Evolutionary conservation across 2,329 filamentous ascomycete species (phyloP).

Genomic region (Claviceps maximensis): DNA sequence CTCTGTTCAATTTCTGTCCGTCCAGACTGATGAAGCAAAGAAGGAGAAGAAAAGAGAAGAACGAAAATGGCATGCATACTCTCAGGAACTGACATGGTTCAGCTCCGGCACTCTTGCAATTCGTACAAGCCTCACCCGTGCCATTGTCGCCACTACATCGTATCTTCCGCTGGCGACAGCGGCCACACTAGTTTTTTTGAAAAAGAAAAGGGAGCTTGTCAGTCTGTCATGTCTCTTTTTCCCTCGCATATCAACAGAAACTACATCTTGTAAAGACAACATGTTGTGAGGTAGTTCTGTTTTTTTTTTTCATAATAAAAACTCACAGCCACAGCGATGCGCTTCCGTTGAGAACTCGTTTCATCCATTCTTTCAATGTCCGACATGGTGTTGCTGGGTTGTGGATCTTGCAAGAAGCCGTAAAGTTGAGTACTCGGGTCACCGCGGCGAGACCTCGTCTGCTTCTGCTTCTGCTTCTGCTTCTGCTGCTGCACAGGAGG

Average conservation of each 20-base stretch:
- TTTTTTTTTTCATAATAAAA: no score
- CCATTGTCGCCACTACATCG: slow-evolving; percentile 79
- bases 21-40: not conserved
- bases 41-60: no score
- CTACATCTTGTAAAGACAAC: no score
- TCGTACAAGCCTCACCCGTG: slow-evolving; percentile 64
- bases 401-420: not conserved
- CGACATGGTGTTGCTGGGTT: not conserved
- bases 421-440: not conserved
- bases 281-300: no score
- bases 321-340: slow-evolving; percentile 47
- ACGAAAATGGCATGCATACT: slow-evolving; percentile 32
- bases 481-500: not conserved
- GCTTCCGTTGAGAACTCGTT: slow-evolving; percentile 35
- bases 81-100: slow-evolving; percentile 68
- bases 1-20: not conserved
- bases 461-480: no score
- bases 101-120: slow-evolving; percentile 63
- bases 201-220: not conserved
- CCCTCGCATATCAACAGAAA: no score
- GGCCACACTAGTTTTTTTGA: slow-evolving; percentile 52
- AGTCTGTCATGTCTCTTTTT: slow-evolving; percentile 5
- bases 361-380: slow-evolving; percentile 17
- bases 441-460: not conserved
- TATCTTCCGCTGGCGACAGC: slow-evolving; percentile 89